Evolutionary conservation across 225 moss, liverwort and hornwort species (phyloP).

Genomic region (Antitrichia curtipendula): DNA sequence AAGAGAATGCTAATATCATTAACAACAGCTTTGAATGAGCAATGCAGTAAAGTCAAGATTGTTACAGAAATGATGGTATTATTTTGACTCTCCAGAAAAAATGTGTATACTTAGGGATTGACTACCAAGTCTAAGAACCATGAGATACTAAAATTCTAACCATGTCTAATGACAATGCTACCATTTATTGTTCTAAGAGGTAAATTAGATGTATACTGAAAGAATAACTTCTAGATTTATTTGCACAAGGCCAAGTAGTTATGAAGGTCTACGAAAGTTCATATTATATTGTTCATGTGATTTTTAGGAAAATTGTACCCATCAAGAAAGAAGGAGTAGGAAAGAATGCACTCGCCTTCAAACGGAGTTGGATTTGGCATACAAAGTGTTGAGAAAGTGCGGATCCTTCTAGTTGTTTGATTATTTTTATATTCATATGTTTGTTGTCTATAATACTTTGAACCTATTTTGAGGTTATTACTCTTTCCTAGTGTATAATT

Average conservation of each 20-base stretch:
- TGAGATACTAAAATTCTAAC: not conserved
- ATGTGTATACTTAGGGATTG: not conserved
- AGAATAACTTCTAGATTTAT: not conserved
- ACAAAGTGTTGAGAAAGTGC: slow-evolving; percentile 1
- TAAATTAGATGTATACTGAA: not conserved
- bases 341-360: slow-evolving; percentile 17
- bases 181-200: not conserved
- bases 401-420: not conserved
- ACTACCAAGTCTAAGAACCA: not conserved
- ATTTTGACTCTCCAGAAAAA: not conserved
- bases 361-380: slow-evolving; percentile 1
- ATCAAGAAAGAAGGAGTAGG: slow-evolving; percentile 14
- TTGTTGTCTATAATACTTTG: not conserved
- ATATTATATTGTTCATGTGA: not conserved
- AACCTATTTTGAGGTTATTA: not conserved
- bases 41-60: slow-evolving; percentile 34
- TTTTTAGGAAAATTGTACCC: slow-evolving; percentile 5
- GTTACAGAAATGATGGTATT: slow-evolving; percentile 51
- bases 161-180: not conserved
- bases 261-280: not conserved
- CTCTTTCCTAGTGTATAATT: not conserved
- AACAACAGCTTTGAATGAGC: slow-evolving; percentile 35
- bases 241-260: not conserved
- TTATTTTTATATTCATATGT: not conserved
- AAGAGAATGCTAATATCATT: slow-evolving; percentile 6